Evolutionary conservation across 2,329 filamentous ascomycete species (phyloP).

Genomic region (Colletotrichum costaricense): DNA sequence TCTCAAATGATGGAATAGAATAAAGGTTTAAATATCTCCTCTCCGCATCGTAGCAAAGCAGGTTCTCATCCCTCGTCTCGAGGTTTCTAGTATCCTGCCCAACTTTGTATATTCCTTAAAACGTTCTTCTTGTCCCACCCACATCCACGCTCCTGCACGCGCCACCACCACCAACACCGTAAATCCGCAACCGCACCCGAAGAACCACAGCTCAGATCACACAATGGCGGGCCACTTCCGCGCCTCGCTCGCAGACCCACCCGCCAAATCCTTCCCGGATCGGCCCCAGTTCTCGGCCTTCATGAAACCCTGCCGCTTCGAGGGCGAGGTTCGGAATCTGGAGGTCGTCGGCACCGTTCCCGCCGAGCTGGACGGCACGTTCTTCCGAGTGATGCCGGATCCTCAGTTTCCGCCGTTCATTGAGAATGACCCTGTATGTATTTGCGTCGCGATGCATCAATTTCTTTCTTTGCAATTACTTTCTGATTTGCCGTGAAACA

Average conservation of each 20-base stretch:
- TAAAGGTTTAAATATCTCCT: neutral
- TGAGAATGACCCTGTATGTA: conserved; percentile 21
- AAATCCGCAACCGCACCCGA: neutral
- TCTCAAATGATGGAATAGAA: neutral
- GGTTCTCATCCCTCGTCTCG: too few relatives aligned
- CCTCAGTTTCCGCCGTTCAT: conserved; percentile 46
- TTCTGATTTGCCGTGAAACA: neutral
- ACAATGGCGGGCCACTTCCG: conserved; percentile 31
- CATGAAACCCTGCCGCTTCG: conserved; percentile 33
- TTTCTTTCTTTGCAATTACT: fast-evolving
- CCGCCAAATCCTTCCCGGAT: conserved; percentile 10
- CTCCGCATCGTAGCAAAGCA: neutral
- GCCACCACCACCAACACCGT: neutral
- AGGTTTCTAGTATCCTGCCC: neutral
- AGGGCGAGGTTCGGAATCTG: conserved; percentile 34
- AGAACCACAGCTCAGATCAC: neutral
- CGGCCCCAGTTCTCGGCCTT: conserved; percentile 34
- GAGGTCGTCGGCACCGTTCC: conserved; percentile 40
- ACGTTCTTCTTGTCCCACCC: neutral
- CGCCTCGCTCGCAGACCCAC: conserved; percentile 15
- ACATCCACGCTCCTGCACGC: neutral
- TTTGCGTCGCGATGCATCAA: too few relatives aligned
- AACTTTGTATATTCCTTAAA: too few relatives aligned
- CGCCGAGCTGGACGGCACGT: conserved; percentile 39
- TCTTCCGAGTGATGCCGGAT: conserved; percentile 53